phyloP scores from a whole-genome alignment of 2,329 filamentous ascomycete genomes.

The Fusarium torreyae region DNA sequence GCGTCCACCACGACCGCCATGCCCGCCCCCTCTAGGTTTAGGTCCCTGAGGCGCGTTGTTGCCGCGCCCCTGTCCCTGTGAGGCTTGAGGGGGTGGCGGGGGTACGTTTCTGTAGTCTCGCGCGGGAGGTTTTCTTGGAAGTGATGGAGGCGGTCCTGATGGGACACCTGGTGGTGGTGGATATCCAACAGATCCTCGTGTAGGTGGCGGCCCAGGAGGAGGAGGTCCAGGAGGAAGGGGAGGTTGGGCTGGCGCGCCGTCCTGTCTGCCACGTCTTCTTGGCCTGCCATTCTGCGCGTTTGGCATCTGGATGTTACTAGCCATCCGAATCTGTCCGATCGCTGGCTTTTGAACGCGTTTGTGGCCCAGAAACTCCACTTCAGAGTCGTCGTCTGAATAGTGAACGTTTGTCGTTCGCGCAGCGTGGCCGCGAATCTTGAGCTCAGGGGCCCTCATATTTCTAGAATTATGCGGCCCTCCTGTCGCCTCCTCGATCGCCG shows the following conservation, averaged over 20 bases:
- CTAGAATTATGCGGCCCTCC: slow-evolving; percentile 44
- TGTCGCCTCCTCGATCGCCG: slow-evolving; percentile 56
- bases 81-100: slow-evolving; percentile 45
- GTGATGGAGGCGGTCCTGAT: slow-evolving; percentile 45
- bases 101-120: slow-evolving; percentile 52
- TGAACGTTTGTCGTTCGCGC: slow-evolving; percentile 58
- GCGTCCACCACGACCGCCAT: slow-evolving; percentile 49
- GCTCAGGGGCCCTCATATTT: slow-evolving; percentile 46
- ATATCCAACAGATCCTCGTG: slow-evolving; percentile 41
- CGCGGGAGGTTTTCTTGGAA: slow-evolving; percentile 53
- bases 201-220: slow-evolving; percentile 50
- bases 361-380: slow-evolving; percentile 60
- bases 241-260: slow-evolving; percentile 50
- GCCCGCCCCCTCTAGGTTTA: slow-evolving; percentile 40
- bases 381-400: slow-evolving; percentile 65
- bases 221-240: slow-evolving; percentile 59
- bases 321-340: slow-evolving; percentile 57
- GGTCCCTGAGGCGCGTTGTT: slow-evolving; percentile 39
- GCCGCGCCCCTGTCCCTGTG: slow-evolving; percentile 25
- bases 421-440: slow-evolving; percentile 55
- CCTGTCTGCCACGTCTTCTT: slow-evolving; percentile 38
- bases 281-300: slow-evolving; percentile 31
- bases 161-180: slow-evolving; percentile 46
- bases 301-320: slow-evolving; percentile 60
- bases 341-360: slow-evolving; percentile 52